Percentiles rank a stretch among this genome's conserved stretches.
phyloP scores from a whole-genome alignment of 345 rosid genomes.

The Adansonia digitata region DNA sequence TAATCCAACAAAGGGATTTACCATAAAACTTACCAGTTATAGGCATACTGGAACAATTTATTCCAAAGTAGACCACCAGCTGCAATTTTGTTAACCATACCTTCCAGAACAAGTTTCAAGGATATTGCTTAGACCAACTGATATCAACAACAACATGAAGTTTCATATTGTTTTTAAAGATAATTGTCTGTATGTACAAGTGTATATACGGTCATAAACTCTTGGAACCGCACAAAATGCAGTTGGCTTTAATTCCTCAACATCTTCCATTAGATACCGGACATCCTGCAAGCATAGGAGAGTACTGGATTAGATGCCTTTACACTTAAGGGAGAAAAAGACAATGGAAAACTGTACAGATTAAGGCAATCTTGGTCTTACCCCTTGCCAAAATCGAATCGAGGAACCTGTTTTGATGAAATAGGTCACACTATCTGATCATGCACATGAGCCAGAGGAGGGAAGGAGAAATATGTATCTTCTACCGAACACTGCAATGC shows the following conservation, averaged over 20 bases:
- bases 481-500: conserved; percentile 54
- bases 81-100: conserved; percentile 58
- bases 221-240: conserved; percentile 83
- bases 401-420: conserved; percentile 75
- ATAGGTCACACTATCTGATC: conserved; percentile 75
- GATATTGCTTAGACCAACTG: neutral
- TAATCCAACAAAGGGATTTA: neutral
- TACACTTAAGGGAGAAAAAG: too few species aligned
- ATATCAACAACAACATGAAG: neutral
- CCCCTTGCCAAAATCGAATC: conserved; percentile 91
- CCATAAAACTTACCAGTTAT: conserved; percentile 61
- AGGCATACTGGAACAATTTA: conserved; percentile 67
- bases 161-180: neutral
- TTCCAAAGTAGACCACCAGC: conserved; percentile 60
- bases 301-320: neutral
- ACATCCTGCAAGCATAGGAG: conserved; percentile 48
- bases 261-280: conserved; percentile 67
- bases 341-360: neutral
- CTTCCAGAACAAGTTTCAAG: conserved; percentile 36
- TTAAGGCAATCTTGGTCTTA: conserved; percentile 25
- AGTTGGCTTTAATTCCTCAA: conserved; percentile 79
- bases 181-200: conserved; percentile 36
- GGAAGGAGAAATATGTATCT: conserved; percentile 87
- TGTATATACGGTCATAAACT: conserved; percentile 77
- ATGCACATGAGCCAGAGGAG: conserved; percentile 88